phyloP scores from a whole-genome alignment of 2,329 filamentous ascomycete genomes.

The Phialemonium atrogriseum region DNA sequence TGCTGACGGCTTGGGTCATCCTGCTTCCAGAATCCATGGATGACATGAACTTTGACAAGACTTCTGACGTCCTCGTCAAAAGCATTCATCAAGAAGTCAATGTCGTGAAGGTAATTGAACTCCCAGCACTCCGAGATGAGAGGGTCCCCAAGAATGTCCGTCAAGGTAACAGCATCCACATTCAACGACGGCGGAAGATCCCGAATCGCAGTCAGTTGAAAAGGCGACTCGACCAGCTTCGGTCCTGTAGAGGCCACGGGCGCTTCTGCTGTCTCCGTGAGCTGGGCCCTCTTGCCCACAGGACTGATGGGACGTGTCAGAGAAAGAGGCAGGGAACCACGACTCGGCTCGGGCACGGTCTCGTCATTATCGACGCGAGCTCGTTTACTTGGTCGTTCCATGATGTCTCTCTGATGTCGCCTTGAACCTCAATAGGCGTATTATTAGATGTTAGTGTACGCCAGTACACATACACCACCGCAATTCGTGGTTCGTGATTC shows the following conservation, averaged over 20 bases:
- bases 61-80: constrained; percentile 43
- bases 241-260: not conserved
- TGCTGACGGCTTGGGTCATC: constrained; percentile 52
- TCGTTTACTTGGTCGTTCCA: constrained; percentile 13
- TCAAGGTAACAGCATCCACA: constrained; percentile 54
- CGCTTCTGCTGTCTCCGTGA: not conserved
- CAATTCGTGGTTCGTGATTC: no score
- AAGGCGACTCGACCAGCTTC: constrained; percentile 47
- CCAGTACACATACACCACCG: no score
- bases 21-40: constrained; percentile 58
- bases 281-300: constrained; percentile 10
- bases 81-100: constrained; percentile 45
- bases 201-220: constrained; percentile 61
- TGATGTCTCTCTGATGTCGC: no score
- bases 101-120: constrained; percentile 60
- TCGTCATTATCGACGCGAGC: constrained; percentile 12
- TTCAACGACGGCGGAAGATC: constrained; percentile 55
- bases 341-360: constrained; percentile 1
- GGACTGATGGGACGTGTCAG: constrained; percentile 37
- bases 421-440: no score
- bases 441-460: no score
- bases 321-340: constrained; percentile 16
- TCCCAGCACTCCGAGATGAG: constrained; percentile 65
- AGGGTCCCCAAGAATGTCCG: constrained; percentile 64
- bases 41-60: constrained; percentile 43